A percentile compares a stretch with the other conserved stretches of the same genome.
Evolutionary conservation across 1,284 basidiomycete species (phyloP).

Genomic region (Boletus sp.): DNA sequence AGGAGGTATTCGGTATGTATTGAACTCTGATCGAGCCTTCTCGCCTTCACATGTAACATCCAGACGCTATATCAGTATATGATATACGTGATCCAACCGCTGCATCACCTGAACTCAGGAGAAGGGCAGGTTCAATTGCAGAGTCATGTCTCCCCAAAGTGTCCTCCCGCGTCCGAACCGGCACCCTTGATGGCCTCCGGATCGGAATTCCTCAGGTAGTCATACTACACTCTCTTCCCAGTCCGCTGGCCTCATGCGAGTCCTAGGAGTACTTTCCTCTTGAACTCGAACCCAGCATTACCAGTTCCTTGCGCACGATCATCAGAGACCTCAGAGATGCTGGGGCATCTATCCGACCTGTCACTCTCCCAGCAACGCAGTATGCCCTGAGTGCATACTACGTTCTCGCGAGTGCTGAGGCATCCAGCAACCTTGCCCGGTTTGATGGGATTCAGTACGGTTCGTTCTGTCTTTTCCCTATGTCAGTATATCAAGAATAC

Average conservation of each 20-base stretch:
- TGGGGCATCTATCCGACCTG: slow-evolving; percentile 74
- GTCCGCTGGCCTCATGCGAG: background rate
- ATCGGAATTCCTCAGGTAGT: slow-evolving; percentile 64
- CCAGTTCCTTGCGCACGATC: slow-evolving; percentile 50
- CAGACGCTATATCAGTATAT: slow-evolving; percentile 66
- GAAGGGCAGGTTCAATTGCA: slow-evolving; percentile 23
- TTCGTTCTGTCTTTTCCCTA: slow-evolving; percentile 30
- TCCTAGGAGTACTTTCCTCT: slow-evolving; percentile 80
- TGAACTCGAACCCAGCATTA: slow-evolving; percentile 60
- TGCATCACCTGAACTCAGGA: slow-evolving; percentile 50
- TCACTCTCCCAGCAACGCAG: slow-evolving; percentile 78
- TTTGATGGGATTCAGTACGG: slow-evolving; percentile 87
- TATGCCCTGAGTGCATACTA: slow-evolving; percentile 95
- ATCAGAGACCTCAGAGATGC: slow-evolving; percentile 54
- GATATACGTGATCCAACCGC: slow-evolving; percentile 85
- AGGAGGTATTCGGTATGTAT: slow-evolving; percentile 62
- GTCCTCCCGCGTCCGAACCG: slow-evolving; percentile 12
- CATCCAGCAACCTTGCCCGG: slow-evolving; percentile 89
- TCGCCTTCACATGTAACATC: slow-evolving; percentile 5
- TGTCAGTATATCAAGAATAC: no score
- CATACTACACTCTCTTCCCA: background rate
- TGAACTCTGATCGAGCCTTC: background rate
- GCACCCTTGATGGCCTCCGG: slow-evolving; percentile 46
- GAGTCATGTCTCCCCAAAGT: slow-evolving; percentile 25
- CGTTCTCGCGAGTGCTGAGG: slow-evolving; percentile 92